Evolutionary conservation across 2,329 filamentous ascomycete genomes (phyloP), one percentile per base, ranked within the genome.

Genomic region (Cladosporium sp.): DNA sequence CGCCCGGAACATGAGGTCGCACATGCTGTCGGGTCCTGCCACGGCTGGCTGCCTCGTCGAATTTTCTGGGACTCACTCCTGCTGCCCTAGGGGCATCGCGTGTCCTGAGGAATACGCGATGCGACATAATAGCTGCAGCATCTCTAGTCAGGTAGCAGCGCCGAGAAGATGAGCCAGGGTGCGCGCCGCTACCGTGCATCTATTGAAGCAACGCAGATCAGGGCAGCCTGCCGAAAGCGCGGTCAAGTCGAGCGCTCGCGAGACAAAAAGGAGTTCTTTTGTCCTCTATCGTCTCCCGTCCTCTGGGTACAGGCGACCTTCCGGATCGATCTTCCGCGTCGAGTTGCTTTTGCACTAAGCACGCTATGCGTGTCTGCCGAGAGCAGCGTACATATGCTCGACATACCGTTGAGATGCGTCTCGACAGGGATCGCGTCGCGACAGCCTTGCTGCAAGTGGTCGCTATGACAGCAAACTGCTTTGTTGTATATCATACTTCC

Each of bases 141-240:
- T 25, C 32, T 36, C 30, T 21, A 54, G 60, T 63, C 49, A 49
- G 60, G 60, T 54, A 63, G 48, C 60, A 56, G 25, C 48, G 48
- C 60, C 60, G 60, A 46, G 32, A 39, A 28, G 23, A 23, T 26
- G 32, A 23, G 30, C 30, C 59, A 36, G 32, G 32, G n/a, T 25
- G 34, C 32, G 39, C 32, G 54, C 54, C 36, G 59, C 49, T 18
- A 30, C 11, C 32, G 25, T 63, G 60, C 60, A 63, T 63, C 43
- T 61, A 46, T 48, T 34, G 28, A 61, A 56, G 49, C 34, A 63
- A 46, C 25, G 48, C 46, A 43, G 34, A 63, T 54, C 60, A 56
- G 58, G 57, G 49, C 58, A 61, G 39, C 58, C 30, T 54, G 49
- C 49, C 49, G 34, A 43, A 63, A 51, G 43, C 58, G 26, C 56